phyloP scores from a whole-genome alignment of 2,329 filamentous ascomycete genomes.

The Colletotrichum coccodes region DNA sequence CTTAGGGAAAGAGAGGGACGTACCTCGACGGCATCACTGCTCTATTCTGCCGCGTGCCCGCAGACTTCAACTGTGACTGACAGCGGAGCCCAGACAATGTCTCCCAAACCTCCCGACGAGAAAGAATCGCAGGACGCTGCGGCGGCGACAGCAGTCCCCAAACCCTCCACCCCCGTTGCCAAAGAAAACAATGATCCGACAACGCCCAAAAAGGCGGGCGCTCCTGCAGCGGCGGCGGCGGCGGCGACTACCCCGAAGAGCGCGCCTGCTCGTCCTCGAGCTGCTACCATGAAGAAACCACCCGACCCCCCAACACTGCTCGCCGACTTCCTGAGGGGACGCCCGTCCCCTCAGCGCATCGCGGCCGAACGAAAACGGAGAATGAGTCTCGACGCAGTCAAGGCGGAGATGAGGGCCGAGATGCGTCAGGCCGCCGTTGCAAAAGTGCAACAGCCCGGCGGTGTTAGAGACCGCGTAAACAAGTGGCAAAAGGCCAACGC shows the following conservation, averaged over 20 bases:
- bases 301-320: constrained; percentile 60
- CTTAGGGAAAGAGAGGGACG: constrained; percentile 8
- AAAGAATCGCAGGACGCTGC: constrained; percentile 20
- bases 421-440: constrained; percentile 69
- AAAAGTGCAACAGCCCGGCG: constrained; percentile 70
- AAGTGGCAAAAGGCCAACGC: constrained; percentile 87
- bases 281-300: constrained; percentile 51
- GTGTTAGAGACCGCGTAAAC: constrained; percentile 82
- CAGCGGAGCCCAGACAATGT: constrained; percentile 28
- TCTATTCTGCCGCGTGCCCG: background rate
- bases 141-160: constrained; percentile 8
- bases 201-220: constrained; percentile 21
- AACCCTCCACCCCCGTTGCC: constrained; percentile 14
- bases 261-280: constrained; percentile 50
- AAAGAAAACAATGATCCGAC: constrained; percentile 18
- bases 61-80: constrained; percentile 10
- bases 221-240: background rate
- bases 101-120: constrained; percentile 32
- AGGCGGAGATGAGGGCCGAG: constrained; percentile 61
- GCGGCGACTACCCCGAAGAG: constrained; percentile 50
- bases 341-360: constrained; percentile 65
- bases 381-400: constrained; percentile 61
- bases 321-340: constrained; percentile 66
- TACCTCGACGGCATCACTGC: constrained; percentile 6
- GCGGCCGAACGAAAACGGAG: constrained; percentile 64